phyloP scores from a whole-genome alignment of 2,329 filamentous ascomycete species.

The Pseudocercospora crystallina region DNA sequence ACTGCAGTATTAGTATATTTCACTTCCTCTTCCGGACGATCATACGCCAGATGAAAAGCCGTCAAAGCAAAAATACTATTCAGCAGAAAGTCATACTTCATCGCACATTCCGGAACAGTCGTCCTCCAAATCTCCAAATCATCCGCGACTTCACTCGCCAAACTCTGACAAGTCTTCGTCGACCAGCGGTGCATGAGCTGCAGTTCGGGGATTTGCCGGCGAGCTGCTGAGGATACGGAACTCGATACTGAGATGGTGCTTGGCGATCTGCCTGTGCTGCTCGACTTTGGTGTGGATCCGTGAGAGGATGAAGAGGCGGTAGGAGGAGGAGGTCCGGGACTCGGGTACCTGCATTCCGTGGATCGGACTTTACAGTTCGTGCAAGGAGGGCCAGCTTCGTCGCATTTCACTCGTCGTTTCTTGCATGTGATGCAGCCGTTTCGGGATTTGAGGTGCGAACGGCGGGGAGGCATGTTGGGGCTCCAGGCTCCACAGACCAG shows the following conservation, averaged over 20 bases:
- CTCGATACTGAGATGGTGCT: neutral
- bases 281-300: constrained; percentile 4
- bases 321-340: neutral
- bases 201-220: constrained; percentile 12
- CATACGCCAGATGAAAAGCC: constrained; percentile 17
- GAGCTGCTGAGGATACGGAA: neutral
- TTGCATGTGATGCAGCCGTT: constrained; percentile 20
- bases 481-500: neutral
- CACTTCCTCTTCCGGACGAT: constrained; percentile 5
- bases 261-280: neutral
- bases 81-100: constrained; percentile 19
- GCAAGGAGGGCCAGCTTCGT: constrained; percentile 14
- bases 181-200: constrained; percentile 24
- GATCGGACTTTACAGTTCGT: constrained; percentile 14
- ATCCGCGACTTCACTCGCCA: constrained; percentile 12
- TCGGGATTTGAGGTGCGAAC: constrained; percentile 19
- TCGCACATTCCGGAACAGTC: constrained; percentile 9
- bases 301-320: neutral
- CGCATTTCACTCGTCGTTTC: constrained; percentile 16
- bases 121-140: constrained; percentile 14
- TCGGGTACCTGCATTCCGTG: constrained; percentile 14
- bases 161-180: constrained; percentile 13
- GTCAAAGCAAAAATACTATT: constrained; percentile 17
- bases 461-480: constrained; percentile 12
- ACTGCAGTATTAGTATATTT: constrained; percentile 14